A percentile compares a stretch with the other conserved stretches of the same genome.
Conservation (phyloP, 2,329 filamentous ascomycete genomes). For the Monilinia fructicola region DNA sequence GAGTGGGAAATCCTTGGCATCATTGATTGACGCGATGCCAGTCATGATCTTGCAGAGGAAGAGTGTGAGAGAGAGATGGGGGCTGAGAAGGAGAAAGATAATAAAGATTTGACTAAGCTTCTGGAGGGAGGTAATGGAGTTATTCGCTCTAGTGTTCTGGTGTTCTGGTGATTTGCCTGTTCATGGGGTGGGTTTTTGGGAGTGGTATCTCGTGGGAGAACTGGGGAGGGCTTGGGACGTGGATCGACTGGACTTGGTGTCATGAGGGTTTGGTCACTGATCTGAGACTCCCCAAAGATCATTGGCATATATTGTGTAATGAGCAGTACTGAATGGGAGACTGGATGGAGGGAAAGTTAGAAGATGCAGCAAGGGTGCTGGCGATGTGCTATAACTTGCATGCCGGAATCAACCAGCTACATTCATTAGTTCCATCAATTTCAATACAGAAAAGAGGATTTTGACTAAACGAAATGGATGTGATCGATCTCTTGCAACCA, state of each 20-base stretch:
- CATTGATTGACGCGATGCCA: neutral
- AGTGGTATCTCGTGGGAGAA: neutral
- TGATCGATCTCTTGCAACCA: neutral
- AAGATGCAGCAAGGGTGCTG: neutral
- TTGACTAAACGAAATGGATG: neutral
- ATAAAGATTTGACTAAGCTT: neutral
- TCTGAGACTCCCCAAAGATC: neutral
- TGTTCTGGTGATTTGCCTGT: neutral
- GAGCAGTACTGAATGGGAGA: neutral
- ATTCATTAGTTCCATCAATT: neutral
- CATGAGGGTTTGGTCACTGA: neutral
- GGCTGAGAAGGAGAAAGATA: neutral
- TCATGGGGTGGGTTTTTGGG: neutral
- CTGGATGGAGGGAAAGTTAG: neutral
- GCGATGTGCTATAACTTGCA: neutral
- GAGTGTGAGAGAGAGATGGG: neutral
- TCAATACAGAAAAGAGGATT: neutral
- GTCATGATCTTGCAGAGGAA: neutral
- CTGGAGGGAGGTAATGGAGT: neutral
- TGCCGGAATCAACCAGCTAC: neutral
- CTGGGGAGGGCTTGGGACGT: neutral
- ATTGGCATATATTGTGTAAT: neutral
- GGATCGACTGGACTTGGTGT: too few relatives aligned
- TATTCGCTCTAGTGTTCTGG: neutral
- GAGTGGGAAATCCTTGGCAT: neutral